These are phyloP conservation scores for Pichia sp. DNA, from an alignment of 1,139 yeast species.

Conservation along the genomic window DNA sequence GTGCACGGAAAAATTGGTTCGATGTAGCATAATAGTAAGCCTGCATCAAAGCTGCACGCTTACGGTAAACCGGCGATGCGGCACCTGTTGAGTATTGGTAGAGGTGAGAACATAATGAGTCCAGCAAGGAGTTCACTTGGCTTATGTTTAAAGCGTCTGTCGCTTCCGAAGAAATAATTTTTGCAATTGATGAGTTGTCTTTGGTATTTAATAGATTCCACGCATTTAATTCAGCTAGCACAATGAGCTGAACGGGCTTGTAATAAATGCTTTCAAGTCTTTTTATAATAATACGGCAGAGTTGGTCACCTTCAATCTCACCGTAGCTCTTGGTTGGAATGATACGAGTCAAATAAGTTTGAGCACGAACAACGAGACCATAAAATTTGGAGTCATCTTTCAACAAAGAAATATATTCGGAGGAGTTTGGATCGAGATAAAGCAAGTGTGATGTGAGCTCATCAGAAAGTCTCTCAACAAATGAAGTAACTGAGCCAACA, in stretches of 20 bases:
- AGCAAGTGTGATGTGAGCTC: slow-evolving; percentile 87
- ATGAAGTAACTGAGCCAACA: slow-evolving; percentile 79
- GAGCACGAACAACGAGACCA: slow-evolving; percentile 75
- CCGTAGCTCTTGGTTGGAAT: slow-evolving; percentile 43
- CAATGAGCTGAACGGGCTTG: slow-evolving; percentile 77
- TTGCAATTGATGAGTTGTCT: slow-evolving; percentile 34
- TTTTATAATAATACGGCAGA: slow-evolving; percentile 74
- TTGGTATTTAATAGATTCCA: slow-evolving; percentile 45
- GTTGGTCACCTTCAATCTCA: slow-evolving; percentile 49
- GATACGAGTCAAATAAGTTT: slow-evolving; percentile 72
- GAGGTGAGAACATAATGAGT: slow-evolving; percentile 60
- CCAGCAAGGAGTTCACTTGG: slow-evolving; percentile 55
- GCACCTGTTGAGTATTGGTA: slow-evolving; percentile 53
- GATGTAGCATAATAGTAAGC: slow-evolving; percentile 90
- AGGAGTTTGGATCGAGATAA: slow-evolving; percentile 89
- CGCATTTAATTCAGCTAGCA: slow-evolving; percentile 63
- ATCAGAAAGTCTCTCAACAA: slow-evolving; percentile 91
- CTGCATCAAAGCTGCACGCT: slow-evolving; percentile 79
- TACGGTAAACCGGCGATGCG: slow-evolving; percentile 52
- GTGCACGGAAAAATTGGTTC: slow-evolving; percentile 76
- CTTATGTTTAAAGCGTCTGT: slow-evolving; percentile 31
- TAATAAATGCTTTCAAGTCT: slow-evolving; percentile 91
- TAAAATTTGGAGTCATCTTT: slow-evolving; percentile 82
- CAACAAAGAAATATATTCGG: slow-evolving; percentile 86
- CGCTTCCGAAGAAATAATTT: slow-evolving; percentile 32